Evolutionary conservation across 148 eudicot genomes (phyloP).

Genomic region (Rhododendron mucronatum): DNA sequence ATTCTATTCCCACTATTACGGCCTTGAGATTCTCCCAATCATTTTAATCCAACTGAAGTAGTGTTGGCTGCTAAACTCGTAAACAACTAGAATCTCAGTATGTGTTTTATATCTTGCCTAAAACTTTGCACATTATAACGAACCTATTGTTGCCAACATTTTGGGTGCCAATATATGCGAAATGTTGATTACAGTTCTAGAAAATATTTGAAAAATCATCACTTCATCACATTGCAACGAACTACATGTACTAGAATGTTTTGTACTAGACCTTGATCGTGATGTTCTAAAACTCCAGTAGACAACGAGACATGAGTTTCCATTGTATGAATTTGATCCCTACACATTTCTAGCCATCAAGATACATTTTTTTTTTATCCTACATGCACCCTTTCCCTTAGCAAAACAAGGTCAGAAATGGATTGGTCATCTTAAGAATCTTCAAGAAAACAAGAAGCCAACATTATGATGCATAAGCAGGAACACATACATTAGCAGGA

Average conservation of each 20-base stretch:
- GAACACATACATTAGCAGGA: neutral
- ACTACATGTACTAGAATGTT: neutral
- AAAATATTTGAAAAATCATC: neutral
- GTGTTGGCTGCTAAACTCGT: neutral
- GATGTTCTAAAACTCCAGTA: neutral
- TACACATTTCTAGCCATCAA: neutral
- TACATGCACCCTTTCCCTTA: neutral
- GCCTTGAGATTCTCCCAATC: neutral
- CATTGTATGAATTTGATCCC: neutral
- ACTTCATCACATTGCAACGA: neutral
- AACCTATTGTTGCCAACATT: neutral
- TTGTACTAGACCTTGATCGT: neutral
- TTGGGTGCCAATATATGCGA: neutral
- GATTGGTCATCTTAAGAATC: neutral
- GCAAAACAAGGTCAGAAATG: neutral
- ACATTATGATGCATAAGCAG: neutral
- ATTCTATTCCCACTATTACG: neutral
- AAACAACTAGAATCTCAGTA: neutral
- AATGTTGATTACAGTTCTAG: neutral
- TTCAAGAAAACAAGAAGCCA: neutral
- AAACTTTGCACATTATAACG: neutral
- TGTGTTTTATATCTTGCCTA: neutral
- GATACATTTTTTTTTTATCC: neutral
- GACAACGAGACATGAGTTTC: neutral
- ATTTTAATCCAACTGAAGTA: neutral